These are phyloP conservation scores for Verticillium zaregamsianum DNA, from an alignment of 2,329 filamentous ascomycete genomes.

Conservation along the genomic window DNA sequence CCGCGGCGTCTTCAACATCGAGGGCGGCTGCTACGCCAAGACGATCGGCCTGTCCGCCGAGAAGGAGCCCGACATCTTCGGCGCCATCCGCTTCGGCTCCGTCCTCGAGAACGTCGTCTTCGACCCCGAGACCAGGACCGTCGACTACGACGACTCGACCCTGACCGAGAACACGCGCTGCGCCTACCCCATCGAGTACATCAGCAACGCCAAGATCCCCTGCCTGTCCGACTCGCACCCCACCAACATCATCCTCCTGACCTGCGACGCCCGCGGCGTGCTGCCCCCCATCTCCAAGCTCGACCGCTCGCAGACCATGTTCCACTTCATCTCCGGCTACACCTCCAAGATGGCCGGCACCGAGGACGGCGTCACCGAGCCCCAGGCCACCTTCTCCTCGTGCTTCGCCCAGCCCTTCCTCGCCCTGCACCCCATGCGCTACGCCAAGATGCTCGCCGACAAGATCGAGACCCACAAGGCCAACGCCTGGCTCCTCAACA, in stretches of 20 bases:
- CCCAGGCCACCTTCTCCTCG: conserved; percentile 96
- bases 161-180: conserved; percentile 98
- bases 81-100: conserved; percentile 93
- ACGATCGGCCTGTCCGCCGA: conserved; percentile 94
- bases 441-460: conserved; percentile 96
- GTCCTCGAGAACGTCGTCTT: conserved; percentile 99
- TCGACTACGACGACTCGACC: conserved; percentile 93
- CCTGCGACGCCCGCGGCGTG: conserved; percentile 95
- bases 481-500: conserved; percentile 98
- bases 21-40: conserved; percentile 99
- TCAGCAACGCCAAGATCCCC: conserved; percentile 97
- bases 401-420: conserved; percentile 99
- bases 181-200: conserved; percentile 99
- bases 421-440: conserved; percentile 97
- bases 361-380: conserved; percentile 94
- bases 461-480: conserved; percentile 95
- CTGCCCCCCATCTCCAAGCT: conserved; percentile 98
- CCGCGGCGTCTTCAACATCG: conserved; percentile 96
- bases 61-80: conserved; percentile 98
- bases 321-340: conserved; percentile 99
- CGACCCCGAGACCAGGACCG: conserved; percentile 79
- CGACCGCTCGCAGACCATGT: conserved; percentile 93
- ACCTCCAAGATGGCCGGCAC: conserved; percentile 99
- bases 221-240: conserved; percentile 86
- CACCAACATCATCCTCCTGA: conserved; percentile 93